Base-by-base conservation (phyloP, 768 basidiomycete genomes). In the Tephrocybe sp. region DNA sequence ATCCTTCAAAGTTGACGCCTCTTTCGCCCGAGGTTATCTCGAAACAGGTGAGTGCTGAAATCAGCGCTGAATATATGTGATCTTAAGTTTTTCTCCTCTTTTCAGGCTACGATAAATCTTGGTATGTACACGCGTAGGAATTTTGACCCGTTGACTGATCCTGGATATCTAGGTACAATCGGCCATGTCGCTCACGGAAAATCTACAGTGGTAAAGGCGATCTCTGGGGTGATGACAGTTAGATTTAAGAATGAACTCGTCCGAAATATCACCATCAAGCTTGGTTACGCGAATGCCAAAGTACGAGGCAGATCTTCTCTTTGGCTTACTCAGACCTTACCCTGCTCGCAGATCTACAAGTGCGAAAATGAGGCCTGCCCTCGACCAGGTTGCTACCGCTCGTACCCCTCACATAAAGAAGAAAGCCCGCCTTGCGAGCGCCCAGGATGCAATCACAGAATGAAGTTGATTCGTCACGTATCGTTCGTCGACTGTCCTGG, bases 231-330 rank as follows among this genome's bases (percentile, higher is more conserved):
- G 15, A 89, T 90, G 83, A 98, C 97, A 15, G 97, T 98, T 39
- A 83, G 96, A 60, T 98, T 99, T 73, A 99, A 99, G 79, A 98
- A 98, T 70, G 97, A 99, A 71, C 83, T 98, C 49, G 97, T 98
- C 52, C 79, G 96, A 55, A 99, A 99, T 72, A 99, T 98, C 61
- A 99, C 96, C 18, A 99, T 99, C 75, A 98, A 99, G 75, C 82
- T 99, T 39, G 97, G 97, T 52, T 99, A 98, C 66, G 97, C 97
- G 38, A 99, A 99, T 61, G 97, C 97, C 35, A 99, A 98, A 74
- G 94, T 95, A 57, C 58, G 84, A 48, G 49, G 44, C 30, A 36
- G n/a, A 42, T 43, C 12, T 25, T 21, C 27, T 55, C 19, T 31
- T 36, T 21, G 18, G 31, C 16, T 35, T 40, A 16, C 27, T 31